Conservation (phyloP, 768 basidiomycete genomes). For the Obba rivulosa region DNA sequence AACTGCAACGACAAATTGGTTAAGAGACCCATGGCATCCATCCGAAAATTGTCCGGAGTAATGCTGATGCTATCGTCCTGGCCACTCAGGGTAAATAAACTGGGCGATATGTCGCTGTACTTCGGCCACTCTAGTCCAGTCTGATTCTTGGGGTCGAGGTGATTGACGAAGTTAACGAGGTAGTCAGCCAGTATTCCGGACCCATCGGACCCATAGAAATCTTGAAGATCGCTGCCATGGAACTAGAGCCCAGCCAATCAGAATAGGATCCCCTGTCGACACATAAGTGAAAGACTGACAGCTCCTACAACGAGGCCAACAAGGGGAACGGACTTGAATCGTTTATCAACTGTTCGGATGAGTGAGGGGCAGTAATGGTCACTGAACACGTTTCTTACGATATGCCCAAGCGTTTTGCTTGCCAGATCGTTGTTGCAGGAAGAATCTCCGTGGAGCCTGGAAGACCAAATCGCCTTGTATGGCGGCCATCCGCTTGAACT, state of each 20-base stretch:
- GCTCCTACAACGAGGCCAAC: too few species aligned
- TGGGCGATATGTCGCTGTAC: constrained; percentile 8
- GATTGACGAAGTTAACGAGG: constrained; percentile 38
- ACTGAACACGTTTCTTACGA: constrained; percentile 18
- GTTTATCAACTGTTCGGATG: too few species aligned
- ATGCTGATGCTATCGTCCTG: constrained; percentile 4
- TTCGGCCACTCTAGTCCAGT: constrained; percentile 12
- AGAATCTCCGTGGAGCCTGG: constrained; percentile 30
- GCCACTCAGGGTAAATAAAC: constrained; percentile 14
- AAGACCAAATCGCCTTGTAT: constrained; percentile 32
- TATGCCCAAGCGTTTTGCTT: constrained; percentile 30
- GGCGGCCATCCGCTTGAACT: constrained; percentile 29
- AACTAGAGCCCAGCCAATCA: constrained; percentile 29
- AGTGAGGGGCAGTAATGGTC: too few species aligned
- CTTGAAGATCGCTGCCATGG: constrained; percentile 40
- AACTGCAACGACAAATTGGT: constrained; percentile 13
- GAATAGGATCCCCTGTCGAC: too few species aligned
- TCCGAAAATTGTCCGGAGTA: constrained; percentile 14
- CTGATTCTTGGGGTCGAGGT: constrained; percentile 38
- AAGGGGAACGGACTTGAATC: too few species aligned
- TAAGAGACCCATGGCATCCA: constrained; percentile 9
- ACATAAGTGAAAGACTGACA: too few species aligned
- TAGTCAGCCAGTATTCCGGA: constrained; percentile 41
- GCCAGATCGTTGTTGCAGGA: constrained; percentile 25
- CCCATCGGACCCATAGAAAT: constrained; percentile 36